Conservation (phyloP, 257 asterid genomes). For the Przewalskia tangutica region DNA sequence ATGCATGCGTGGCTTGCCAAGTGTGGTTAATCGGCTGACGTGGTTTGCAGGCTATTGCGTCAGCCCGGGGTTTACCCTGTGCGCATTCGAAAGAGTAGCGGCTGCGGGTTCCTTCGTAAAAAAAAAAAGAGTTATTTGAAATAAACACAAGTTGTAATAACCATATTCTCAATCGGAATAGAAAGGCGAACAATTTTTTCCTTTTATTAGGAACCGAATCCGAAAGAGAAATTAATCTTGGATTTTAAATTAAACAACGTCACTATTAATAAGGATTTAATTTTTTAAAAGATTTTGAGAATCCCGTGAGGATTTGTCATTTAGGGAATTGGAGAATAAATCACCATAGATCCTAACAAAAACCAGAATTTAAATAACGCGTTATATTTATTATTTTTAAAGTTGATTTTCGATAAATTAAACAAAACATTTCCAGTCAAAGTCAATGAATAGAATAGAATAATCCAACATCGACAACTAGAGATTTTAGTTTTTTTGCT, state of each 20-base stretch:
- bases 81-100: no score
- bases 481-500: neutral
- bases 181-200: no score
- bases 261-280: neutral
- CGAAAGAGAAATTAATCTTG: neutral
- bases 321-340: neutral
- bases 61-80: no score
- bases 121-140: no score
- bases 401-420: neutral
- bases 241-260: neutral
- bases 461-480: neutral
- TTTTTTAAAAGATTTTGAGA: neutral
- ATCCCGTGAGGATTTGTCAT: neutral
- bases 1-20: no score
- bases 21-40: no score
- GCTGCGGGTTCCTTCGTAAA: no score
- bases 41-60: no score
- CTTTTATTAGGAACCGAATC: no score
- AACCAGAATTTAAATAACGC: neutral
- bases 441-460: neutral
- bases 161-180: no score
- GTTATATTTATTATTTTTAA: neutral
- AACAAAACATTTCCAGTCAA: neutral
- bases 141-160: neutral
- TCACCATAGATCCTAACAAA: neutral